Conservation (phyloP, 2,329 filamentous ascomycete genomes). For the Juglanconis sp. region DNA sequence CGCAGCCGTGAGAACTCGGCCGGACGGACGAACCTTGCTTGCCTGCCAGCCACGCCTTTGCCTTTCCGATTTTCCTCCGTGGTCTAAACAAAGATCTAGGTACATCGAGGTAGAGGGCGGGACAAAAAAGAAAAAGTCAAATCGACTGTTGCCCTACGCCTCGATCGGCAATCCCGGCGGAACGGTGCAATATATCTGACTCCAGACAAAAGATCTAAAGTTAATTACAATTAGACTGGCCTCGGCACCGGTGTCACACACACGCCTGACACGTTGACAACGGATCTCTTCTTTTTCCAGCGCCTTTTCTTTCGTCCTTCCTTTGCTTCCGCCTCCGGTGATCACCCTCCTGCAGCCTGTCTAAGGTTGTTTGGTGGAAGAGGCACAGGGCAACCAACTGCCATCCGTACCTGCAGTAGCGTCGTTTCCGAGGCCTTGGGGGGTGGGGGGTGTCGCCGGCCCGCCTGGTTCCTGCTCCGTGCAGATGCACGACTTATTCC, state of each 20-base stretch:
- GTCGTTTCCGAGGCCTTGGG: neutral
- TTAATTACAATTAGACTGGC: neutral
- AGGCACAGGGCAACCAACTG: neutral
- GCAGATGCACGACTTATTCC: neutral
- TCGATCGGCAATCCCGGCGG: neutral
- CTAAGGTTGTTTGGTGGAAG: no score
- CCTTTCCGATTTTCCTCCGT: neutral
- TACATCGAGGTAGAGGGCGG: no score
- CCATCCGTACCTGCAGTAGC: conserved; percentile 17
- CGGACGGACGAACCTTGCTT: no score
- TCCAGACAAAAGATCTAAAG: neutral
- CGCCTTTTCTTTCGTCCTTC: no score
- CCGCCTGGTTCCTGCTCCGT: neutral
- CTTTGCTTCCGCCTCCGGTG: no score
- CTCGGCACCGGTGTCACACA: neutral
- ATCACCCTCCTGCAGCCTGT: no score
- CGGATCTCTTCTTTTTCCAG: neutral
- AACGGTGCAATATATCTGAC: neutral
- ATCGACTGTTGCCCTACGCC: no score
- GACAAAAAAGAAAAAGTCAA: no score
- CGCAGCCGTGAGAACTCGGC: no score
- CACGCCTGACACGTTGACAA: neutral
- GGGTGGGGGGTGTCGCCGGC: neutral
- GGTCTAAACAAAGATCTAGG: neutral
- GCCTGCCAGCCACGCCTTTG: no score